Conservation (phyloP, 2,329 filamentous ascomycete species). For the Trichoderma aggressivum region DNA sequence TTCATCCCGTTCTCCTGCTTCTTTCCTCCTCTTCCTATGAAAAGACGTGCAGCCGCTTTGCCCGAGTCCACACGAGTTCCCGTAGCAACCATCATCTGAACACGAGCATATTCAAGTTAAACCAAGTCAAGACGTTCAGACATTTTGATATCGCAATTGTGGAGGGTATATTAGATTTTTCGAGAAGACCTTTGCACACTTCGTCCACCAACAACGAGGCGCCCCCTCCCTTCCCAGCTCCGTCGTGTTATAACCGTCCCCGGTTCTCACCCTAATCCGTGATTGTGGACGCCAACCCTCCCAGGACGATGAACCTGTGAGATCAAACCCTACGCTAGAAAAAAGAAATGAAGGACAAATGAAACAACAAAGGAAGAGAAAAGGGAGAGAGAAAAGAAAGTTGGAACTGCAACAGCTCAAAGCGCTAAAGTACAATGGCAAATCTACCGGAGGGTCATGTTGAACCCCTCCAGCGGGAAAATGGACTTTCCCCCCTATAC, state of each 20-base stretch:
- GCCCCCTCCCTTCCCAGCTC: slow-evolving; percentile 19
- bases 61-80: neutral
- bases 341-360: slow-evolving; percentile 15
- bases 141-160: slow-evolving; percentile 26
- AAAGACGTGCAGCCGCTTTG: no score
- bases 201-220: slow-evolving; percentile 22
- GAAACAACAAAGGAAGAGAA: slow-evolving; percentile 1
- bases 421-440: slow-evolving; percentile 32
- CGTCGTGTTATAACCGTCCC: slow-evolving; percentile 24
- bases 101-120: neutral
- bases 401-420: slow-evolving; percentile 22
- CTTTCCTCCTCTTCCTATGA: no score
- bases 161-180: slow-evolving; percentile 31
- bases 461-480: slow-evolving; percentile 26
- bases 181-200: slow-evolving; percentile 26
- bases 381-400: slow-evolving; percentile 21
- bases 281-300: slow-evolving; percentile 23
- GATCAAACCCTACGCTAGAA: slow-evolving; percentile 8
- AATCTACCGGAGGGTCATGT: slow-evolving; percentile 22
- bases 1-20: no score
- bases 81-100: neutral
- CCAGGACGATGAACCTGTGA: slow-evolving; percentile 25
- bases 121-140: neutral
- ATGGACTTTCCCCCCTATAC: slow-evolving; percentile 18
- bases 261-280: slow-evolving; percentile 25